phyloP scores from a whole-genome alignment of 768 basidiomycete species.

The Collybia nuda region DNA sequence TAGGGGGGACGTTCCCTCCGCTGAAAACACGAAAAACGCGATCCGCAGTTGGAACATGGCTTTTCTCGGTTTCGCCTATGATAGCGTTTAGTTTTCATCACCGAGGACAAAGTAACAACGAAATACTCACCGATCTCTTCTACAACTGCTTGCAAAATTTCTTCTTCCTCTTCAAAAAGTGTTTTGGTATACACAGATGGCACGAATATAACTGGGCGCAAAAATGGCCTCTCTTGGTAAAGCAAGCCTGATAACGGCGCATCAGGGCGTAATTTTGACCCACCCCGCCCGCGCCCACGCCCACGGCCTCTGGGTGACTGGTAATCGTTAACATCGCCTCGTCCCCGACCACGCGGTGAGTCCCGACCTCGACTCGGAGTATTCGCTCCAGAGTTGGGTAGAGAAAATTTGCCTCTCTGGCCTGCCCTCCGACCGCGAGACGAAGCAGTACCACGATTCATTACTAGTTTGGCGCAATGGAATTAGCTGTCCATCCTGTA shows the following conservation, averaged over 20 bases:
- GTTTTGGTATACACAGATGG: slow-evolving; percentile 50
- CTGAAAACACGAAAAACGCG: slow-evolving; percentile 65
- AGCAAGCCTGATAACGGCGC: slow-evolving; percentile 57
- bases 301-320: slow-evolving; percentile 17
- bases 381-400: slow-evolving; percentile 9
- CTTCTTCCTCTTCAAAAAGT: slow-evolving; percentile 60
- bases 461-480: slow-evolving; percentile 8
- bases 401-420: slow-evolving; percentile 9
- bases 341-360: slow-evolving; percentile 14
- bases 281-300: slow-evolving; percentile 21
- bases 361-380: slow-evolving; percentile 23
- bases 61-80: slow-evolving; percentile 47
- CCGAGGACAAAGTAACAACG: neutral
- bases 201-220: slow-evolving; percentile 73
- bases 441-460: slow-evolving; percentile 17
- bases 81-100: neutral
- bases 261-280: slow-evolving; percentile 33
- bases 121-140: slow-evolving; percentile 49
- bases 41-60: slow-evolving; percentile 71
- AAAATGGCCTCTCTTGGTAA: slow-evolving; percentile 55
- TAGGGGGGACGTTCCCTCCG: slow-evolving; percentile 21
- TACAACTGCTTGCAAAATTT: slow-evolving; percentile 53
- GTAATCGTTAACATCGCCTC: slow-evolving; percentile 16
- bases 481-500: slow-evolving; percentile 5
- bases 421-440: slow-evolving; percentile 14